Evolutionary conservation across 2,329 filamentous ascomycete genomes (phyloP), one percentile per base, ranked within the genome.

Genomic region (Zymoseptoria brevis): DNA sequence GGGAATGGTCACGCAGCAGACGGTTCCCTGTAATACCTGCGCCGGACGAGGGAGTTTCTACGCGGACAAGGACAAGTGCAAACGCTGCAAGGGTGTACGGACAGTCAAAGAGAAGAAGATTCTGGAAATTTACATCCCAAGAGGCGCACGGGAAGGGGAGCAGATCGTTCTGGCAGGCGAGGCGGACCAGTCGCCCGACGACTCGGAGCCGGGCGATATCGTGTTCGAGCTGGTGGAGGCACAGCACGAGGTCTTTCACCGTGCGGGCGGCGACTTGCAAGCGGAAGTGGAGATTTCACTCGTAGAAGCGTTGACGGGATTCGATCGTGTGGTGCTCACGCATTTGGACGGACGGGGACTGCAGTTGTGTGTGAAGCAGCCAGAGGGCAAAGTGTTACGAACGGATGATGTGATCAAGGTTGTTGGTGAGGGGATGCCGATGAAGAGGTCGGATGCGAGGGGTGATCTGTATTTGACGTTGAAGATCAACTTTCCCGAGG

Each of bases 21-120:
- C 87, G 6, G 85, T 92, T 45, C 75, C 86, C 41, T 99, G 94
- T 75, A 86, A 88, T 68, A 86, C 87, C 69, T 99, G 94, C 76
- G 82, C 86, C 61, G 93, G 92, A 35, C 83, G 86, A n/a, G 94
- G 94, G 5, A 86, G 87, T 71, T 86, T 92, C 71, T 96, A 86
- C 78, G 93, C 93, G 75, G 90, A 96, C 71, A 97, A 97, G 80
- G 94, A 99, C 71, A 90, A 90, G 72, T 99, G 94, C 81, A 96
- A 96, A 81, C 96, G 94, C 80, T 99, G 94, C 84, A 97, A 97
- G 78, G 94, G 94, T 70, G 89, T 89, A 75, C 84, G 90, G 63
- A 91, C 90, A 13, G 85, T 86, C 51, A 87, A 91, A 69, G 89
- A 94, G 76, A 94, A 89, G 76, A 99, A 97, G 79, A 89, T 93